Base-by-base conservation (phyloP, 768 basidiomycete species). In the Mycena olivaceomarginata region DNA sequence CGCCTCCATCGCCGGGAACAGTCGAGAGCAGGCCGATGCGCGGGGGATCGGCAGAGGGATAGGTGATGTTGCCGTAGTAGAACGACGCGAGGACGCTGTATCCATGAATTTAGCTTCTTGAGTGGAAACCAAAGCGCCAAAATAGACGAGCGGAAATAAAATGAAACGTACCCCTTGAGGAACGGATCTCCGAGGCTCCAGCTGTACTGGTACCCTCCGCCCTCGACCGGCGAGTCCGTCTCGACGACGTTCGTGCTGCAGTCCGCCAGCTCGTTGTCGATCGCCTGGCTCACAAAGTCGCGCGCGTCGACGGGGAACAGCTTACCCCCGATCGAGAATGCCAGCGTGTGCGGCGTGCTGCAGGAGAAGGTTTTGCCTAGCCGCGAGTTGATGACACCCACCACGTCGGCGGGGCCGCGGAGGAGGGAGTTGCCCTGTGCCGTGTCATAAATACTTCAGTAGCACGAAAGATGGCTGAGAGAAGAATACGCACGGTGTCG, bases 101-200 rank as follows among this genome's bases (percentile, higher is more conserved):
- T 95, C 78, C 37, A 43, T 45, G 20, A n/a, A 20, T 40, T 56
- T 46, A 53, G 31, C 16, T n/a, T 45, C 31, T 64, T 31, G 31
- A 2, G 31, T 31, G 31, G 3, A 31, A 31, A 31, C 31, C 31
- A 31, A 31, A 31, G 31, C 4, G 31, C 2, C 3, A 31, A 31
- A 31, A 31, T 31, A 31, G 31, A 31, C 31, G 31, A 31, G 31
- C 31, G 31, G 31, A 31, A 31, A 31, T 31, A 8, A 31, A 57
- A 31, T 31, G 22, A 40, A 31, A 85, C 91, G 60, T 76, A 95
- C 94, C 93, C 89, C 82, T 95, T 95, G 74, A 96, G 80, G 79
- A 96, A 96, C 1, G 95, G 95, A 78, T 90, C 91, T 2, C 95
- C 95, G 41, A 96, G 85, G 84, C 92, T 95, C 95, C 95, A 96